Evolutionary conservation across 768 basidiomycete species (phyloP).

Genomic region (Hydnum rufescens): DNA sequence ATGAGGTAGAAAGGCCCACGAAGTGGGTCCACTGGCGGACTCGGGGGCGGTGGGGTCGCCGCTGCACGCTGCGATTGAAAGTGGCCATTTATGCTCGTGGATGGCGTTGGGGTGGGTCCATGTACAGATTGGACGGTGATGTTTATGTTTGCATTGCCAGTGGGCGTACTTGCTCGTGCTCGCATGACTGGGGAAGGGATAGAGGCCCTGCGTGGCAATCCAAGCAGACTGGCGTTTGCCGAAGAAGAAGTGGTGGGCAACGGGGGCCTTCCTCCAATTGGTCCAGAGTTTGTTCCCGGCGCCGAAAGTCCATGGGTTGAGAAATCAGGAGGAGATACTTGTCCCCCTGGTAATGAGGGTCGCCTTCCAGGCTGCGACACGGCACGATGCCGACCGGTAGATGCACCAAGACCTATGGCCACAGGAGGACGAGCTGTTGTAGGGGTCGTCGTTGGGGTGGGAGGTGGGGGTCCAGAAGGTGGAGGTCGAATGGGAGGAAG

Average conservation of each 20-base stretch:
- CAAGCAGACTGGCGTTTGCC: no score
- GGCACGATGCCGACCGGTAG: slow-evolving; percentile 38
- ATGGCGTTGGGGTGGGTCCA: background rate
- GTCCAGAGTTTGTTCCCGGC: no score
- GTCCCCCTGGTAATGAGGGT: slow-evolving; percentile 34
- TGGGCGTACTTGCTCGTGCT: no score
- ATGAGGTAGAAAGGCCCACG: slow-evolving; percentile 85
- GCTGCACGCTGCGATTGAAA: slow-evolving; percentile 29
- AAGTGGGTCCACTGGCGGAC: slow-evolving; percentile 48
- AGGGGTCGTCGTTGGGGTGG: no score
- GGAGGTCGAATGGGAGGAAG: slow-evolving; percentile 30
- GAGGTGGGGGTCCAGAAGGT: slow-evolving; percentile 29
- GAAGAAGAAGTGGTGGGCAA: no score
- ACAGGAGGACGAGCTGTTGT: no score
- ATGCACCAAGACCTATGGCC: no score
- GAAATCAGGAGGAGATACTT: no score
- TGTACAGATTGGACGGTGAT: background rate
- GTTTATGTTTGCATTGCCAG: background rate
- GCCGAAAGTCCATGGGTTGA: no score
- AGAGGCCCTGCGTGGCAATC: no score
- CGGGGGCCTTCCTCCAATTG: no score
- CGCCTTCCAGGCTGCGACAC: slow-evolving; percentile 61
- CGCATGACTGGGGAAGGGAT: no score
- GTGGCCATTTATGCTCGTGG: slow-evolving; percentile 12
- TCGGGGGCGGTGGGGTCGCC: slow-evolving; percentile 54